Conservation (phyloP, 148 eudicot genomes). For the Rhododendron mucronatum region DNA sequence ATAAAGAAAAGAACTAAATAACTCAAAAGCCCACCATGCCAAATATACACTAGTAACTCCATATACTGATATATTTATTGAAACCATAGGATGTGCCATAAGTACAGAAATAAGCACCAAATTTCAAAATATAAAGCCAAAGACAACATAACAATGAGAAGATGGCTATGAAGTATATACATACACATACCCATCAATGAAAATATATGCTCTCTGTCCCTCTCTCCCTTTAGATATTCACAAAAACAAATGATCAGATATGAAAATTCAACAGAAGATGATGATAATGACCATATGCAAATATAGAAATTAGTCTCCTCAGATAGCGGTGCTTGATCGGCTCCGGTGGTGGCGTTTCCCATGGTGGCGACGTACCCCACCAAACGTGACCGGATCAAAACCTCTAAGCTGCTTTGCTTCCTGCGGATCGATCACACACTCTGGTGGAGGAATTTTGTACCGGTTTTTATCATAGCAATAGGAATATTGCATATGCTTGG, state of each 20-base stretch:
- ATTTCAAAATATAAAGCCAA: background rate
- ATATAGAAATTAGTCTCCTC: background rate
- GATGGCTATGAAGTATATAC: constrained; percentile 13
- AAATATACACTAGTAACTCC: background rate
- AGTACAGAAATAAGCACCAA: constrained; percentile 11
- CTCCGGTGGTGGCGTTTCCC: constrained; percentile 45
- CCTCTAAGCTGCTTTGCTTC: constrained; percentile 61
- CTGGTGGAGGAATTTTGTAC: constrained; percentile 54
- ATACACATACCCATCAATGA: constrained; percentile 9
- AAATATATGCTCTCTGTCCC: background rate
- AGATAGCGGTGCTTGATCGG: constrained; percentile 13
- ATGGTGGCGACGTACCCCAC: constrained; percentile 43
- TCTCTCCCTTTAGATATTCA: constrained; percentile 13
- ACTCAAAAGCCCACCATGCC: background rate
- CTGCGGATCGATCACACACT: constrained; percentile 50
- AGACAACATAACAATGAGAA: background rate
- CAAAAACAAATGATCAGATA: constrained; percentile 3
- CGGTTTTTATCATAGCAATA: constrained; percentile 73
- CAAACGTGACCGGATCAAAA: constrained; percentile 70
- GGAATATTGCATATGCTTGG: constrained; percentile 71
- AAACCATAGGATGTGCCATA: constrained; percentile 3
- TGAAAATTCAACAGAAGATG: background rate
- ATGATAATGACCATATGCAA: background rate
- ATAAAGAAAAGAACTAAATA: background rate
- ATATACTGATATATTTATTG: background rate